Base-by-base conservation (phyloP, 768 basidiomycete species). In the Lentinula raphanica region DNA sequence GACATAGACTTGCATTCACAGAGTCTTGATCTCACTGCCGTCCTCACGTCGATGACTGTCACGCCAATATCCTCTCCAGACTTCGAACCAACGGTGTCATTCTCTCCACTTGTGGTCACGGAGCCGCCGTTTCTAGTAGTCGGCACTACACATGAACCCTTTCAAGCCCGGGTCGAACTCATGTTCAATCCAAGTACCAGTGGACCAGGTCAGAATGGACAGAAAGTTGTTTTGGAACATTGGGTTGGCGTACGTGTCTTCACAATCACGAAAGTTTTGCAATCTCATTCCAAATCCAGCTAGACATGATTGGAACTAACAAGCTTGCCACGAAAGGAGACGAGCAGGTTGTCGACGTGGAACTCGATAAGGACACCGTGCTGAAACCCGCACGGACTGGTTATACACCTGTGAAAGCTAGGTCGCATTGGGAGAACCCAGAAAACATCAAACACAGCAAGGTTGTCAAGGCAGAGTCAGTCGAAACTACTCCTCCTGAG, bases 341-440 rank as follows among this genome's bases (percentile, higher is more conserved):
- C 62, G 79, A 80, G 58, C 80, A 83, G 63, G 70, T 81, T 19
- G 66, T 79, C n/a, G 81, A 83, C 62, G 65, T 81, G 27, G 80
- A 82, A 57, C 71, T 83, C 19, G 78, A 83, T 60, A 77, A 75
- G 53, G 66, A 69, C 51, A 83, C 80, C 3, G 58, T 73, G 5
- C 63, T 82, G 46, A 68, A 69, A 31, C 72, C 78, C 3, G 56
- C 67, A 5, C 66, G 62, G 32, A 65, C 63, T 23, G 69, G 66
- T 39, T 76, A 74, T 59, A 36, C 63, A 2, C 66, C 74, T 1
- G 65, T 75, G 36, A 66, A 66, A 31, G 62, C 74, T 4, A 76
- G 69, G 42, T 63, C 63, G 4, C 68, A 76, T 1, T 83, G 81
- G 81, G 71, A 74, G 25, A 58, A 58, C 27, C 13, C 29, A 44